Evolutionary conservation across 768 basidiomycete genomes (phyloP).

Genomic region (Termitomyces sp.): DNA sequence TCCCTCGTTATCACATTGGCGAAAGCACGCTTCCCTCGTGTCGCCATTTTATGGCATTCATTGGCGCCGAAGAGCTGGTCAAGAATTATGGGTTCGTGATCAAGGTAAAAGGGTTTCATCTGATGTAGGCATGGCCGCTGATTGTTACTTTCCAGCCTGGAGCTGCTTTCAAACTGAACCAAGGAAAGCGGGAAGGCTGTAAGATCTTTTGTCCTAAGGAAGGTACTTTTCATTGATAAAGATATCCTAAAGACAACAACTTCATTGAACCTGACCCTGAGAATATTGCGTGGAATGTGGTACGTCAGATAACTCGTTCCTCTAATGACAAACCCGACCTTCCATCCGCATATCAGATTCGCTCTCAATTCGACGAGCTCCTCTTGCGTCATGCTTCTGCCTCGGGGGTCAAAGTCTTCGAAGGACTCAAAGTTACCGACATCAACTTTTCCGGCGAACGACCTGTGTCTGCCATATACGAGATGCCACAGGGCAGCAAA

Average conservation of each 20-base stretch:
- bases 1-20: slow-evolving; percentile 43
- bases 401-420: slow-evolving; percentile 46
- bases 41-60: slow-evolving; percentile 29
- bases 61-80: slow-evolving; percentile 26
- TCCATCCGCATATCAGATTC: slow-evolving; percentile 31
- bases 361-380: slow-evolving; percentile 57
- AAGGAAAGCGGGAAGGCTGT: slow-evolving; percentile 57
- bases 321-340: neutral
- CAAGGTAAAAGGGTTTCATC: slow-evolving; percentile 22
- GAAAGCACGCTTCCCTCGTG: slow-evolving; percentile 32
- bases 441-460: slow-evolving; percentile 37
- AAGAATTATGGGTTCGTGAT: slow-evolving; percentile 26
- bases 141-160: slow-evolving; percentile 41
- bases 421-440: slow-evolving; percentile 40
- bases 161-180: slow-evolving; percentile 56
- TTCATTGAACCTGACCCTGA: slow-evolving; percentile 47
- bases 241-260: slow-evolving; percentile 44
- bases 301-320: slow-evolving; percentile 22
- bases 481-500: slow-evolving; percentile 14
- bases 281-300: slow-evolving; percentile 62
- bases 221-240: neutral
- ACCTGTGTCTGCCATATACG: slow-evolving; percentile 3
- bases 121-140: slow-evolving; percentile 10
- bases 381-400: slow-evolving; percentile 51
- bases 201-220: slow-evolving; percentile 14